Base-by-base conservation (phyloP, 768 basidiomycete genomes). In the Cyathus striatus region DNA sequence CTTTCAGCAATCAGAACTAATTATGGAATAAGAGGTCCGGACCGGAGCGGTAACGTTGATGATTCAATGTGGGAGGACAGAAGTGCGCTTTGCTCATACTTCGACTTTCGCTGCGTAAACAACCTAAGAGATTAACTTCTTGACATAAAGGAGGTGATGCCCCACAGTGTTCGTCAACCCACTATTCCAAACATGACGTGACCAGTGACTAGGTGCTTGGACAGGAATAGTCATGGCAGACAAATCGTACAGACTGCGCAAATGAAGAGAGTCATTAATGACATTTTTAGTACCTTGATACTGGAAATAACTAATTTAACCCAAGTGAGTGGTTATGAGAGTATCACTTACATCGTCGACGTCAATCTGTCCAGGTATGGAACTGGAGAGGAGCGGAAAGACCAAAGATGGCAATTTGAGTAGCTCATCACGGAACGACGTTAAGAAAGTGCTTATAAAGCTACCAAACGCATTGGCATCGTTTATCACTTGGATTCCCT, bases 401-500 rank as follows among this genome's bases (percentile, higher is more conserved):
- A 69, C 58, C 34, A 87, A 49, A 20, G 72, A 65, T 5, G 85
- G 70, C n/a, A 77, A 55, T 54, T 86, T 89, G 4, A 68, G 58
- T 50, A 79, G 75, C 49, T 90, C 86, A 49, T 90, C 88, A 14
- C 78, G 75, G 48, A 86, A 73, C 4, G 73, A 58, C 4, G 71
- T 67, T 32, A 90, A 61, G 37, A 90, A 70, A 2, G 78, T 67
- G 40, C 71, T 47, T 6, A 73, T 73, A 55, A 90, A 87, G 6
- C 78, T 72, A 2, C 86, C 87, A 48, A 89, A 90, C 0, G 64
- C 70, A 0, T 69, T 54, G 22, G 72, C 75, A 50, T 87, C 84
- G 46, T 77, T 74, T 30, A 77, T 72, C 38, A 86, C 56, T 64
- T 90, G 86, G 12, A 88, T 47, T 4, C 88, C 88, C 84, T 90